Conservation (phyloP, 208 protist species). For the Crithidia acanthocephali region DNA sequence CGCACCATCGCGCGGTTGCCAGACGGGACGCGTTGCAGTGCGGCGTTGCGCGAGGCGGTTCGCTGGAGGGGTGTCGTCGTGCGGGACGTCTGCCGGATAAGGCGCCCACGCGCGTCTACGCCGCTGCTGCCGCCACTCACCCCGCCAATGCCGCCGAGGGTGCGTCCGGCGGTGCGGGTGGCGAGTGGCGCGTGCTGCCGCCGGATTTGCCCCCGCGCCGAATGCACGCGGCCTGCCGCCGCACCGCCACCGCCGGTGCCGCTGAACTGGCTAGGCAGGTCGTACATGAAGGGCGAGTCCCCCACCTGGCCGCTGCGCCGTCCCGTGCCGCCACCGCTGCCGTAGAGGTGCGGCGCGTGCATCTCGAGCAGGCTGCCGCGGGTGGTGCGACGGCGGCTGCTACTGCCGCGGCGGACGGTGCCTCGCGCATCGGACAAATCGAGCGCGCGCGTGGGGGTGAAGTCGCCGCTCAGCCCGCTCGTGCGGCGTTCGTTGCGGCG, state of each 20-base stretch:
- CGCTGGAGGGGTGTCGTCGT: slow-evolving; percentile 29
- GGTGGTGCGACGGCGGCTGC: slow-evolving; percentile 26
- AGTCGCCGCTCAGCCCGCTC: slow-evolving; percentile 22
- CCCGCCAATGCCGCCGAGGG: too few relatives aligned
- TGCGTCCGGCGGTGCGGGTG: slow-evolving; percentile 48
- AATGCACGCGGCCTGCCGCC: neutral
- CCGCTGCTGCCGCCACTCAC: neutral
- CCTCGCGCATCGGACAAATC: slow-evolving; percentile 30
- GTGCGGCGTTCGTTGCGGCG: slow-evolving; percentile 15
- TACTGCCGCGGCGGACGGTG: slow-evolving; percentile 25
- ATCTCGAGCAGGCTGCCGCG: slow-evolving; percentile 25
- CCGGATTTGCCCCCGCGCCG: slow-evolving; percentile 13
- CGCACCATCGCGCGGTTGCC: slow-evolving; percentile 4
- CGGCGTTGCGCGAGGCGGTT: slow-evolving; percentile 18
- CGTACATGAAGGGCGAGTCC: slow-evolving; percentile 18
- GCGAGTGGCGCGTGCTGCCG: slow-evolving; percentile 24
- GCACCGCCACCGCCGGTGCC: neutral
- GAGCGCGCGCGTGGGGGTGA: slow-evolving; percentile 29
- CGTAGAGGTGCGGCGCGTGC: slow-evolving; percentile 38
- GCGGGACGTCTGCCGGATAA: slow-evolving; percentile 14
- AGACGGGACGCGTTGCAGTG: slow-evolving; percentile 25
- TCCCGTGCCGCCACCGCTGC: slow-evolving; percentile 3
- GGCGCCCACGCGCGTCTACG: slow-evolving; percentile 12
- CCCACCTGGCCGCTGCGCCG: slow-evolving; percentile 27
- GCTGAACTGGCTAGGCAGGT: slow-evolving; percentile 19